Evolutionary conservation across 2,329 filamentous ascomycete species (phyloP).

Genomic region (Botrytis porri): DNA sequence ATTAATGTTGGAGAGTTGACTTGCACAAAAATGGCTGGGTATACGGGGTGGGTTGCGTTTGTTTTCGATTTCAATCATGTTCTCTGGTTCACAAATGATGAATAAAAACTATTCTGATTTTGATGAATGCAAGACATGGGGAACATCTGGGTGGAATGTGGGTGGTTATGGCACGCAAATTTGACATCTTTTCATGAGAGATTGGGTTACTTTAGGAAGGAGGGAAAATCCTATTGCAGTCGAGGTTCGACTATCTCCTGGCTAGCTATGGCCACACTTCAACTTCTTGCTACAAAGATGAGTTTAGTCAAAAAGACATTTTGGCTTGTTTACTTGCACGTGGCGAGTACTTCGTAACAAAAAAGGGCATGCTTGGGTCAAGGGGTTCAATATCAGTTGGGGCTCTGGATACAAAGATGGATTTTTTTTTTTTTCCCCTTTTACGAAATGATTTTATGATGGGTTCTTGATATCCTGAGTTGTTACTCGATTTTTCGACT

Average conservation of each 20-base stretch:
- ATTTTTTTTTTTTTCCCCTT: neutral
- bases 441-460: slow-evolving; percentile 19
- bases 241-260: neutral
- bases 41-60: slow-evolving; percentile 25
- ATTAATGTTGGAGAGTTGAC: slow-evolving; percentile 27
- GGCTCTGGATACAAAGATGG: slow-evolving; percentile 17
- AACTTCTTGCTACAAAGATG: neutral
- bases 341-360: slow-evolving; percentile 1
- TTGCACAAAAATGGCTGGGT: slow-evolving; percentile 36
- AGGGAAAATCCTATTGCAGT: neutral
- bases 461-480: slow-evolving; percentile 19
- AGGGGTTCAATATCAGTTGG: slow-evolving; percentile 18
- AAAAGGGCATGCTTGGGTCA: slow-evolving; percentile 13
- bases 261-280: neutral
- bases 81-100: slow-evolving; percentile 6
- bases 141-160: slow-evolving; percentile 7
- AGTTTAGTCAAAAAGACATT: neutral
- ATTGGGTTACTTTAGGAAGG: slow-evolving; percentile 7
- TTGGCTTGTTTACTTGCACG: slow-evolving; percentile 9
- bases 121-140: slow-evolving; percentile 1
- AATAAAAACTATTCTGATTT: neutral
- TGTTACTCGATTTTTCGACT: slow-evolving; percentile 8
- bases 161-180: slow-evolving; percentile 11
- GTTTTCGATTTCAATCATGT: slow-evolving; percentile 23
- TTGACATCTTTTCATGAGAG: slow-evolving; percentile 16